Percentiles rank a stretch among this genome's conserved stretches.
Conservation (phyloP, 2,329 filamentous ascomycete species). For the Penicillium sp. region DNA sequence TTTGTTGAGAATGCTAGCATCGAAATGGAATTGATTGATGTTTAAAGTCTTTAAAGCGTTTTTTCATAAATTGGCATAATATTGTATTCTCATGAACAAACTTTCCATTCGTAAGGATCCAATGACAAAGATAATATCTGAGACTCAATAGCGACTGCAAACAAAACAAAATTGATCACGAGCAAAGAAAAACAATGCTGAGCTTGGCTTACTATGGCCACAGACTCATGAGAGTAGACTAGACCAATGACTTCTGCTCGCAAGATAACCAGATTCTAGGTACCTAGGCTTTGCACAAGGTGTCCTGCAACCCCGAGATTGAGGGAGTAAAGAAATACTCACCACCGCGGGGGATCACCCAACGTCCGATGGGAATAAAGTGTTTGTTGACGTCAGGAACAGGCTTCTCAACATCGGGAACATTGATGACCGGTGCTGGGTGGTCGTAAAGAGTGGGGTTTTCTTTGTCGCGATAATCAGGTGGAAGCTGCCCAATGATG, state of each 20-base stretch:
- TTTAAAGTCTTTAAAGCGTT: no score
- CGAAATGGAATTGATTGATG: no score
- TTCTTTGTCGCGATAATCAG: conserved; percentile 1
- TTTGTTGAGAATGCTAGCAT: no score
- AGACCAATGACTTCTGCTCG: neutral
- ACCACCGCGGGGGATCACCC: conserved; percentile 43
- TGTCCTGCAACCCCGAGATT: conserved; percentile 20
- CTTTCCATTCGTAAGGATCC: no score
- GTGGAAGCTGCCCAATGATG: conserved; percentile 19
- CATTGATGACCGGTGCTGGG: neutral
- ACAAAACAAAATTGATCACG: no score
- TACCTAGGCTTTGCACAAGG: neutral
- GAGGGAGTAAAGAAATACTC: conserved; percentile 51
- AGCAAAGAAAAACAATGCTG: no score
- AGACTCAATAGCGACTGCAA: no score
- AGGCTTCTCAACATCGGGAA: neutral
- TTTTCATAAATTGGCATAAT: no score
- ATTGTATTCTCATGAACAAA: no score
- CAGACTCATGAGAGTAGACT: no score
- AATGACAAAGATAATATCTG: no score
- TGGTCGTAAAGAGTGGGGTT: neutral
- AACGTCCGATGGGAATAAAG: conserved; percentile 17
- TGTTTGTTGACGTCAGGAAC: conserved; percentile 1
- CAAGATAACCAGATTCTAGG: neutral
- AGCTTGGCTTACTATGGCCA: no score